phyloP scores from a whole-genome alignment of 805 yeast species.

The Hanseniaspora mollemarum region DNA sequence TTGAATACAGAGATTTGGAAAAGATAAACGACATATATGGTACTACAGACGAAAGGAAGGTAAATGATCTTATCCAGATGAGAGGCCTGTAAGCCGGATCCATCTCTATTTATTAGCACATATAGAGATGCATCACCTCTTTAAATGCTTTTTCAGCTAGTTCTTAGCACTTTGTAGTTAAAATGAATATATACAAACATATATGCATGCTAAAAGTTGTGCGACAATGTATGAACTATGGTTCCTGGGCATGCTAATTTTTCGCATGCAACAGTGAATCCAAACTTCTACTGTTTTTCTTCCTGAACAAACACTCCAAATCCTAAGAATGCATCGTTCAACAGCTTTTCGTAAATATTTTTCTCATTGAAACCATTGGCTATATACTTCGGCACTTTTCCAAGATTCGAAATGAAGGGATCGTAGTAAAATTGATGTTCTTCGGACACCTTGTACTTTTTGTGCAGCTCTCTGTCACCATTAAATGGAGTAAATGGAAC shows the following conservation, averaged over 20 bases:
- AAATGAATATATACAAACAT: constrained; percentile 15
- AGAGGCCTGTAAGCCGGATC: constrained; percentile 37
- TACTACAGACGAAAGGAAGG: constrained; percentile 29
- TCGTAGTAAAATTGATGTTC: constrained; percentile 41
- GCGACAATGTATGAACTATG: no score
- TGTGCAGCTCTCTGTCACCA: constrained; percentile 62
- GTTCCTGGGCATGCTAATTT: no score
- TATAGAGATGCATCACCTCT: no score
- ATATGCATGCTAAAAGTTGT: no score
- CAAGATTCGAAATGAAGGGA: constrained; percentile 46
- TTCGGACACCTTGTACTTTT: constrained; percentile 39
- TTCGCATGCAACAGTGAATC: not conserved
- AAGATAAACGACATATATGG: constrained; percentile 22
- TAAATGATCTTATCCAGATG: constrained; percentile 39
- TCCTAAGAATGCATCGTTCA: constrained; percentile 84
- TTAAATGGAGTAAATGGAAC: constrained; percentile 88
- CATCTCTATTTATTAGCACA: no score
- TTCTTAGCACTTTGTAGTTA: no score
- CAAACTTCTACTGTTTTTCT: constrained; percentile 33
- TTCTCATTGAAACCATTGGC: constrained; percentile 80
- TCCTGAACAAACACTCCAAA: constrained; percentile 66
- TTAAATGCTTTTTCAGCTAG: no score
- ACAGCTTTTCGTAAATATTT: constrained; percentile 57
- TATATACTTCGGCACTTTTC: constrained; percentile 49
- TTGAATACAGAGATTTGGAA: constrained; percentile 27